phyloP scores from a whole-genome alignment of 257 asterid genomes.

The Nicotiana knightiana region DNA sequence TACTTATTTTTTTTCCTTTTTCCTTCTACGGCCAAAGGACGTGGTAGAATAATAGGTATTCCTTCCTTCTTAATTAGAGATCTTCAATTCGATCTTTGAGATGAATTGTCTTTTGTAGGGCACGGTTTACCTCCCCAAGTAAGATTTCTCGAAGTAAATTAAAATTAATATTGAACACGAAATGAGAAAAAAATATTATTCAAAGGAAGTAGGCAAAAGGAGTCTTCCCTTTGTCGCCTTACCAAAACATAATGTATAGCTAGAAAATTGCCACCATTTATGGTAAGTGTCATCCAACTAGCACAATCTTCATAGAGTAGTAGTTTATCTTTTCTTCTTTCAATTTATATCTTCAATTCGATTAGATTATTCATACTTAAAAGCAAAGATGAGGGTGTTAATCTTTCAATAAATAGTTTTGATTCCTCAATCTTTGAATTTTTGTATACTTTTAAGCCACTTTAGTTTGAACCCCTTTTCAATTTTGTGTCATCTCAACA shows the following conservation, averaged over 20 bases:
- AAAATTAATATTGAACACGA: too few relatives aligned
- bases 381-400: conserved; percentile 9
- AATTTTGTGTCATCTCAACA: not conserved
- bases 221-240: conserved; percentile 1
- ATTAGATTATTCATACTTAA: conserved; percentile 3
- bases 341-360: not conserved
- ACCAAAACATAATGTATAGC: not conserved
- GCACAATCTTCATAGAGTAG: not conserved
- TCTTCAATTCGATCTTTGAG: too few relatives aligned
- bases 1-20: not conserved
- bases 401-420: not conserved
- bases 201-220: not conserved
- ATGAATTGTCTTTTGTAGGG: rapidly evolving
- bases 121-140: too few relatives aligned
- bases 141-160: too few relatives aligned
- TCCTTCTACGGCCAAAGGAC: too few relatives aligned
- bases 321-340: too few relatives aligned
- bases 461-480: not conserved
- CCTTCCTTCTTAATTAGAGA: too few relatives aligned
- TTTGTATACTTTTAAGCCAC: conserved; percentile 10
- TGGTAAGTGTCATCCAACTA: not conserved
- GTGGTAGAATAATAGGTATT: too few relatives aligned
- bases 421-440: not conserved
- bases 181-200: too few relatives aligned
- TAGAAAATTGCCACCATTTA: not conserved